A percentile compares a stretch with the other conserved stretches of the same genome.
phyloP scores from a whole-genome alignment of 2,329 filamentous ascomycete species.

The Rutstroemia sp. region DNA sequence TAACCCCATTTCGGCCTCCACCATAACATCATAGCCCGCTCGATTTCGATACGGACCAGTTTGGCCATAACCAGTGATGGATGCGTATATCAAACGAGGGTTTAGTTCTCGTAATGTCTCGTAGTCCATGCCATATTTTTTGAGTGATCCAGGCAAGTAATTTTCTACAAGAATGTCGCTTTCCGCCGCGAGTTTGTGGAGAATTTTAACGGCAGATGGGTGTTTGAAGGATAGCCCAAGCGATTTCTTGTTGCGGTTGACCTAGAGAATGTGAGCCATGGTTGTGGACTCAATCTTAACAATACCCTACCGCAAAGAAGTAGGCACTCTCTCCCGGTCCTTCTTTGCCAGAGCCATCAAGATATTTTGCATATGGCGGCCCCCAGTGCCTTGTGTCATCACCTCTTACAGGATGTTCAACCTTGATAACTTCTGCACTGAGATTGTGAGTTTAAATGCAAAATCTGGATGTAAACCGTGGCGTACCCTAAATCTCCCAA shows the following conservation, averaged over 20 bases:
- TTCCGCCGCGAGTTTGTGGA: slow-evolving; percentile 75
- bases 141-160: slow-evolving; percentile 81
- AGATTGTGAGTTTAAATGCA: slow-evolving; percentile 10
- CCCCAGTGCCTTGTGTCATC: slow-evolving; percentile 97
- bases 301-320: slow-evolving; percentile 66
- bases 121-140: slow-evolving; percentile 90
- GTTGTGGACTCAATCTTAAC: not conserved
- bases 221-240: slow-evolving; percentile 87
- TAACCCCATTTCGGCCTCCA: slow-evolving; percentile 93
- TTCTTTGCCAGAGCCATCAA: slow-evolving; percentile 45
- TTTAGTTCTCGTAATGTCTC: slow-evolving; percentile 74
- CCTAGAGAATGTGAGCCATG: slow-evolving; percentile 40
- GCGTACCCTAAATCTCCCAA: slow-evolving; percentile 90
- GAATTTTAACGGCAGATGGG: slow-evolving; percentile 71
- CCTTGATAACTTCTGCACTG: slow-evolving; percentile 93
- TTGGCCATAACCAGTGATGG: slow-evolving; percentile 95
- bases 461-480: slow-evolving; percentile 15
- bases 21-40: slow-evolving; percentile 98
- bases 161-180: slow-evolving; percentile 96
- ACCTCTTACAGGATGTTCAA: slow-evolving; percentile 85
- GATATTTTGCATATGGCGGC: slow-evolving; percentile 82
- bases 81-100: slow-evolving; percentile 83
- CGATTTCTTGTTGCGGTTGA: slow-evolving; percentile 96
- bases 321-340: slow-evolving; percentile 91
- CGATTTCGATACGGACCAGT: slow-evolving; percentile 82